These are phyloP conservation scores for Komagataella pastoris DNA, from an alignment of 805 yeast species.

Conservation along the genomic window DNA sequence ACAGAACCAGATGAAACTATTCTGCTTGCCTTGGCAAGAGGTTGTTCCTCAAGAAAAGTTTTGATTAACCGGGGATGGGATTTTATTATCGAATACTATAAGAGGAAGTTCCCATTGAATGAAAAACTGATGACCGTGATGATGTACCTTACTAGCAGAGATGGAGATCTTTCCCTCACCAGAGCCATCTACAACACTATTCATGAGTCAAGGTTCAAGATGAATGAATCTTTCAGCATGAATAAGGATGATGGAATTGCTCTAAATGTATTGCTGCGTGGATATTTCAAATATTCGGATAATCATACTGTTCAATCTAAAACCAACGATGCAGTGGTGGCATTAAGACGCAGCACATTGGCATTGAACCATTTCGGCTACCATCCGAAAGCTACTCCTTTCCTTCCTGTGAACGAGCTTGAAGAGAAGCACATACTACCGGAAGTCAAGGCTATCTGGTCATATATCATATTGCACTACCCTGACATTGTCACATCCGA, in stretches of 20 bases:
- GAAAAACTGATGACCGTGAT: constrained; percentile 46
- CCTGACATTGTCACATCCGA: constrained; percentile 29
- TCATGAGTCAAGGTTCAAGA: constrained; percentile 16
- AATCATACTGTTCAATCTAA: constrained; percentile 15
- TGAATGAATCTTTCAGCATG: neutral
- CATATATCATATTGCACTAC: constrained; percentile 28
- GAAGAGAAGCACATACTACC: constrained; percentile 33
- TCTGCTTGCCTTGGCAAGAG: constrained; percentile 47
- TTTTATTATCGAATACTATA: constrained; percentile 52
- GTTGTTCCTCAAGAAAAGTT: constrained; percentile 42
- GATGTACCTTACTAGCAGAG: constrained; percentile 64
- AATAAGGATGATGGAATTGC: constrained; percentile 4
- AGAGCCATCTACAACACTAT: constrained; percentile 51
- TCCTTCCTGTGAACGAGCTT: constrained; percentile 46
- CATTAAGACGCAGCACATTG: constrained; percentile 24
- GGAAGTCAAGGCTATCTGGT: constrained; percentile 73
- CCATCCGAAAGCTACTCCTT: constrained; percentile 38
- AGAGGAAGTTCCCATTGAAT: constrained; percentile 18
- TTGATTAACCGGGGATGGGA: constrained; percentile 60
- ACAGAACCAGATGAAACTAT: constrained; percentile 27
- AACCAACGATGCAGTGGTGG: constrained; percentile 24
- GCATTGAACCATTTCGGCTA: constrained; percentile 17
- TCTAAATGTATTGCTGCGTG: constrained; percentile 28
- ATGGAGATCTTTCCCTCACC: constrained; percentile 63
- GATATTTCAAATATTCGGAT: constrained; percentile 18